Conservation (phyloP, 371 early-diverging fungal species). For the Encephalitozoon hellem region DNA sequence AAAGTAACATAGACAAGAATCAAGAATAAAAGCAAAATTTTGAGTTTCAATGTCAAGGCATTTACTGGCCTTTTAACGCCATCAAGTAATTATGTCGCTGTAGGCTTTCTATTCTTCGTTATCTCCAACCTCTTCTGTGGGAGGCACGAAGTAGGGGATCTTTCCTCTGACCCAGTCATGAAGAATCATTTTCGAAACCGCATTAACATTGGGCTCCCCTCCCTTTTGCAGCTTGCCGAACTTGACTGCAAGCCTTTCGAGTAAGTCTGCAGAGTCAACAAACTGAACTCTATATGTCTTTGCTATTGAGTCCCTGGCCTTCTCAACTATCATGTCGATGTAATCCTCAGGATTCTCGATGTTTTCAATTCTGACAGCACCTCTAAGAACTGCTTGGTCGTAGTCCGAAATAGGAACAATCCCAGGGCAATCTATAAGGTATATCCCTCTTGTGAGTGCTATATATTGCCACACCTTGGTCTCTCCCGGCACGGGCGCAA, state of each 20-base stretch:
- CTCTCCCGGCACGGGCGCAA: conserved; percentile 96
- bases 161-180: conserved; percentile 96
- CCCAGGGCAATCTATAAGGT: conserved; percentile 97
- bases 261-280: conserved; percentile 76
- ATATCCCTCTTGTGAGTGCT: conserved; percentile 90
- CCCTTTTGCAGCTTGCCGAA: conserved; percentile 87
- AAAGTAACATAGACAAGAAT: background rate
- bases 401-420: conserved; percentile 77
- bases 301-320: conserved; percentile 77
- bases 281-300: conserved; percentile 75
- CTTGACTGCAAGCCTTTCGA: conserved; percentile 74
- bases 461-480: conserved; percentile 99
- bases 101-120: conserved; percentile 54
- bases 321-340: conserved; percentile 71
- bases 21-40: background rate
- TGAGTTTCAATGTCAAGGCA: background rate
- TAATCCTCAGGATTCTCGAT: conserved; percentile 81
- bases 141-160: conserved; percentile 82
- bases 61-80: background rate
- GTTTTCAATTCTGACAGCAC: conserved; percentile 90
- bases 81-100: background rate
- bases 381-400: conserved; percentile 90
- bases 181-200: conserved; percentile 88
- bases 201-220: conserved; percentile 79
- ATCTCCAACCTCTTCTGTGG: conserved; percentile 64